Conservation (phyloP, 2,329 filamentous ascomycete genomes). For the Stromatinia cepivora region DNA sequence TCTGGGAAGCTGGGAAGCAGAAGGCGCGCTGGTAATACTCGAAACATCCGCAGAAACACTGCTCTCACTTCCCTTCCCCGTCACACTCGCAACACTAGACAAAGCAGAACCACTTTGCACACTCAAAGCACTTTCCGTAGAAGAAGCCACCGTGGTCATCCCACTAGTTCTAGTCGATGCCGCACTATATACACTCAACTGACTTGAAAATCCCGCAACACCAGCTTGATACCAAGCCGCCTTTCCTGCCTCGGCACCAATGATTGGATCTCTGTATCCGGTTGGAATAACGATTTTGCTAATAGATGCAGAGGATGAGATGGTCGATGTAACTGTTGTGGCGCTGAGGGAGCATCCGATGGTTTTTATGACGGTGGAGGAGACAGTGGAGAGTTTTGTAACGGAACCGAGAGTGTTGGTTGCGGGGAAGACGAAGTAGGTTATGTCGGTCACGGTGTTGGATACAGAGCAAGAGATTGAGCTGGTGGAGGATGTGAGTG, state of each 20-base stretch:
- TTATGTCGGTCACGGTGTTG: slow-evolving; percentile 18
- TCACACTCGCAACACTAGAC: not conserved
- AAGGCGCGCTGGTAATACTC: not conserved
- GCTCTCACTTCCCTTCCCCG: too few species aligned
- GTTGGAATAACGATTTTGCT: slow-evolving; percentile 13
- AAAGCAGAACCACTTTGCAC: not conserved
- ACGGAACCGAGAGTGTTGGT: slow-evolving; percentile 9
- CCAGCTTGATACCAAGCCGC: slow-evolving; percentile 1
- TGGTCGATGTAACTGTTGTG: slow-evolving; percentile 12
- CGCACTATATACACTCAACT: not conserved
- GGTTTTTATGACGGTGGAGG: not conserved
- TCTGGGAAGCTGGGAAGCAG: not conserved
- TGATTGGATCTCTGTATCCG: slow-evolving; percentile 8
- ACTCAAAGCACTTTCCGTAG: not conserved
- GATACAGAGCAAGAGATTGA: slow-evolving; percentile 5
- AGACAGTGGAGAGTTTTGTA: slow-evolving; percentile 11
- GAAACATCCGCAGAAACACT: not conserved
- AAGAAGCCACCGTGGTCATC: slow-evolving; percentile 8
- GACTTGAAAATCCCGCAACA: not conserved
- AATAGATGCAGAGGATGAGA: slow-evolving; percentile 6
- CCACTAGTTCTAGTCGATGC: slow-evolving; percentile 6
- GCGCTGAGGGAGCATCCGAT: slow-evolving; percentile 7
- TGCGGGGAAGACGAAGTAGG: slow-evolving; percentile 3
- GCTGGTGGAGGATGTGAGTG: not conserved
- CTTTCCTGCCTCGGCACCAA: not conserved